A percentile compares a stretch with the other conserved stretches of the same genome.
Evolutionary conservation across 306 rosid genomes (phyloP).

Genomic region (Notholithocarpus densiflorus): DNA sequence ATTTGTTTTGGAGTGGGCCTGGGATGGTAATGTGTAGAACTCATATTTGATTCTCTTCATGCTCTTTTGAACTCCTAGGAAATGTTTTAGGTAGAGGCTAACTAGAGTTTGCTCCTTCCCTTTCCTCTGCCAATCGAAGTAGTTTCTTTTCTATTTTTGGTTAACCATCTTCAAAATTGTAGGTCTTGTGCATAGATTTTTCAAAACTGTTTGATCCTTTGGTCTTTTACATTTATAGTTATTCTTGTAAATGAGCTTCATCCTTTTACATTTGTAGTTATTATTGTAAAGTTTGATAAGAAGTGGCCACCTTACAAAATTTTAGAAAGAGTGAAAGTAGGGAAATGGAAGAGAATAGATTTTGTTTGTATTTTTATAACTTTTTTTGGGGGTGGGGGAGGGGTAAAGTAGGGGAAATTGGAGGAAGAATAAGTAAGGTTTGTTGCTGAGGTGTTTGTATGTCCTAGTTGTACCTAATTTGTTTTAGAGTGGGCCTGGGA

Average conservation of each 20-base stretch:
- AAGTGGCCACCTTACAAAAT: not conserved
- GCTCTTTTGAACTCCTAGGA: not conserved
- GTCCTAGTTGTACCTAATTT: not conserved
- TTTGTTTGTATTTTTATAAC: not conserved
- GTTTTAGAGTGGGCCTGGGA: not conserved
- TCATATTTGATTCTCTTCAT: not conserved
- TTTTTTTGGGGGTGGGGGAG: not conserved
- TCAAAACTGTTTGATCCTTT: not conserved
- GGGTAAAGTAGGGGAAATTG: not conserved
- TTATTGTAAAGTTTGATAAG: not conserved
- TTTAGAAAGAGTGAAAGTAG: not conserved
- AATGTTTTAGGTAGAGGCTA: not conserved
- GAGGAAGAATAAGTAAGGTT: not conserved
- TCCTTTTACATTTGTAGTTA: slow-evolving; percentile 3
- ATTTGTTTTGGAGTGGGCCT: not conserved
- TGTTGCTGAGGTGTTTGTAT: not conserved
- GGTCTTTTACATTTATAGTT: not conserved
- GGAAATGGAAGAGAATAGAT: not conserved
- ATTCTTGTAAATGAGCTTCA: not conserved
- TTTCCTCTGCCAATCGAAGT: not conserved
- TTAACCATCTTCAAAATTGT: not conserved
- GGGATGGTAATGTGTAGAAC: not conserved
- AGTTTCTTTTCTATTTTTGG: not conserved
- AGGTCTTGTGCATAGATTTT: not conserved
- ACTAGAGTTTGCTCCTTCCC: not conserved